phyloP scores from a whole-genome alignment of 306 rosid species.

The Ziziphus jujuba region DNA sequence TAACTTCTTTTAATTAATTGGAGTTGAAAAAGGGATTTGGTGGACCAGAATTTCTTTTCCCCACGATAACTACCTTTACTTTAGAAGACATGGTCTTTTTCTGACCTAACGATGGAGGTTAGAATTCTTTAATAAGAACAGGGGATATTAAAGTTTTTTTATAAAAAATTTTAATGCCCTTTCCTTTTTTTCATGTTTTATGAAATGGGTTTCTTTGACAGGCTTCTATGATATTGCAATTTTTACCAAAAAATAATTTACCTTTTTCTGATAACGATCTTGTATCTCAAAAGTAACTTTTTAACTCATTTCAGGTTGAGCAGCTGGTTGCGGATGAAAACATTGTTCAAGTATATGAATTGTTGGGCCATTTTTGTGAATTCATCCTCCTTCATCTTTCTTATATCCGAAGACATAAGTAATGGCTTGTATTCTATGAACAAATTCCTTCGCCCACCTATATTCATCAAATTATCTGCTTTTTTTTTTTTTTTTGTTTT shows the following conservation, averaged over 20 bases:
- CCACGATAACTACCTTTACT: too few relatives aligned
- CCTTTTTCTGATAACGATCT: neutral
- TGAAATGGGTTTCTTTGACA: too few relatives aligned
- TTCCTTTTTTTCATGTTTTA: too few relatives aligned
- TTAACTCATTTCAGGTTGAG: constrained; percentile 54
- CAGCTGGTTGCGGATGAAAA: constrained; percentile 62
- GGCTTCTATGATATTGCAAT: too few relatives aligned
- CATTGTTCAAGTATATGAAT: constrained; percentile 46
- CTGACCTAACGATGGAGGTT: too few relatives aligned
- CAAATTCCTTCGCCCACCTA: too few relatives aligned
- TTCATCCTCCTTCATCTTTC: constrained; percentile 51
- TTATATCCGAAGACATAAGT: constrained; percentile 71
- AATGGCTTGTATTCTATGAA: constrained; percentile 4
- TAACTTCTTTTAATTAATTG: neutral
- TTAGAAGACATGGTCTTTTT: too few relatives aligned
- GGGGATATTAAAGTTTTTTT: too few relatives aligned
- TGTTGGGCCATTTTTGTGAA: constrained; percentile 63
- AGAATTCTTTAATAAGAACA: too few relatives aligned
- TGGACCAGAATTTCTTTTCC: too few relatives aligned
- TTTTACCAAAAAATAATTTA: neutral
- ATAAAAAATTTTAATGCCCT: too few relatives aligned
- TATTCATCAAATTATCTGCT: neutral
- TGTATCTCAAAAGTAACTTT: neutral
- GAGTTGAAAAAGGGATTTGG: neutral
- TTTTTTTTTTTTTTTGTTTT: neutral